phyloP scores from a whole-genome alignment of 495 filamentous ascomycete genomes.

The Talaromyces liani region DNA sequence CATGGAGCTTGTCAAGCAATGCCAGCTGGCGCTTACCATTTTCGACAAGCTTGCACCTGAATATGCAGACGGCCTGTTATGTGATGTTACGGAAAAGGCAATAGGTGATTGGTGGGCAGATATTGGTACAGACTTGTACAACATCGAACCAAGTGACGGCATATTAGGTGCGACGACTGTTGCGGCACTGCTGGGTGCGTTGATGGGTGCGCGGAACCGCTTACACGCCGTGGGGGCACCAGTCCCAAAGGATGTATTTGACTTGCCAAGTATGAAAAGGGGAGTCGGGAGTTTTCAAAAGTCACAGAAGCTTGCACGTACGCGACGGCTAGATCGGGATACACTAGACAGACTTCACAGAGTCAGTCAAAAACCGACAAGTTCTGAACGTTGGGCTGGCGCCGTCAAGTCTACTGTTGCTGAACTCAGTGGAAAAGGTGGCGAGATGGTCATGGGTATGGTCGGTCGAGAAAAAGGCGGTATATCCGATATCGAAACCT shows the following conservation, averaged over 20 bases:
- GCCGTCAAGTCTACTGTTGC: constrained; percentile 93
- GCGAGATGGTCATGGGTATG: constrained; percentile 89
- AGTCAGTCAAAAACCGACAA: constrained; percentile 80
- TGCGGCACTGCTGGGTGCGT: constrained; percentile 75
- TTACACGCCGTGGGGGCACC: constrained; percentile 75
- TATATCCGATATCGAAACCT: constrained; percentile 85
- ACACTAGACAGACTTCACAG: constrained; percentile 76
- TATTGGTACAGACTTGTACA: constrained; percentile 83
- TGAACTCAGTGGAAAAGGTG: constrained; percentile 90
- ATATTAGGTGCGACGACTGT: constrained; percentile 90
- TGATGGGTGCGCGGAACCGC: constrained; percentile 84
- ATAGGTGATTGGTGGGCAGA: constrained; percentile 96
- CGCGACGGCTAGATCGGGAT: constrained; percentile 70
- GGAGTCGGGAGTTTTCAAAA: constrained; percentile 88
- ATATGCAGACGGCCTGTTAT: constrained; percentile 88
- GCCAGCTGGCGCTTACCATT: constrained; percentile 79
- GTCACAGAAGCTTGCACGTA: constrained; percentile 68
- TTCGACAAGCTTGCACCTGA: constrained; percentile 84
- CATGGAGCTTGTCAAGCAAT: constrained; percentile 83
- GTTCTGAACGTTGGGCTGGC: constrained; percentile 71
- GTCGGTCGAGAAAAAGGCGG: constrained; percentile 80
- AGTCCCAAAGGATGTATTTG: constrained; percentile 87
- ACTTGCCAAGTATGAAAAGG: constrained; percentile 69
- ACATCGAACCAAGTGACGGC: constrained; percentile 84
- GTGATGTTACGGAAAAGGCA: constrained; percentile 84